phyloP scores from a whole-genome alignment of 1,139 yeast species.

The Hyphopichia fennica region DNA sequence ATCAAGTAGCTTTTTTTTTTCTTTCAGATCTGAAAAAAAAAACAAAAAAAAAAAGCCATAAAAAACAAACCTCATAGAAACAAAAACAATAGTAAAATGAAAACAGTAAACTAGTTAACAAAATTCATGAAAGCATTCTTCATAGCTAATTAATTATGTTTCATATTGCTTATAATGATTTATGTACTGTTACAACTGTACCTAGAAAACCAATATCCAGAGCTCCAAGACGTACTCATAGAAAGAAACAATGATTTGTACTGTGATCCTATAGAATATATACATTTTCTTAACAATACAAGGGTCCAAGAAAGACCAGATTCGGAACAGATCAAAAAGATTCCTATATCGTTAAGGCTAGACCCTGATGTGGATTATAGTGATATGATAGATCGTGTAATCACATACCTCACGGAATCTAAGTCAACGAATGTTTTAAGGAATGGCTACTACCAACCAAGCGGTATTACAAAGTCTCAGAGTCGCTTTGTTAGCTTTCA shows the following conservation, averaged over 20 bases:
- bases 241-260: not conserved
- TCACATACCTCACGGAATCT: slow-evolving; percentile 15
- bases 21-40: too few relatives aligned
- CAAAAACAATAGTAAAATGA: too few relatives aligned
- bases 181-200: slow-evolving; percentile 4
- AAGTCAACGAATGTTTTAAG: slow-evolving; percentile 22
- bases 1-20: too few relatives aligned
- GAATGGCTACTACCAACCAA: slow-evolving; percentile 22
- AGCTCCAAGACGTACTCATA: not conserved
- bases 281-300: not conserved
- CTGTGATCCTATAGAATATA: not conserved
- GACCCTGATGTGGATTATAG: slow-evolving; percentile 10
- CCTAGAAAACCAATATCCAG: slow-evolving; percentile 5
- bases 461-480: slow-evolving; percentile 17
- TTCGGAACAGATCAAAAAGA: not conserved
- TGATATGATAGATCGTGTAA: slow-evolving; percentile 26
- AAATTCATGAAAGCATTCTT: too few relatives aligned
- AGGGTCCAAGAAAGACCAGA: not conserved
- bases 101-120: too few relatives aligned
- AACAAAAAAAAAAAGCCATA: too few relatives aligned
- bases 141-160: not conserved
- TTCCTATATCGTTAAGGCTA: not conserved
- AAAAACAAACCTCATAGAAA: too few relatives aligned
- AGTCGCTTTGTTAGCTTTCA: slow-evolving; percentile 27
- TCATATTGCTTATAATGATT: not conserved